Percentiles rank a stretch among this genome's conserved stretches.
Evolutionary conservation across 2,329 filamentous ascomycete genomes (phyloP).

Genomic region (Aaosphaeria arxii): DNA sequence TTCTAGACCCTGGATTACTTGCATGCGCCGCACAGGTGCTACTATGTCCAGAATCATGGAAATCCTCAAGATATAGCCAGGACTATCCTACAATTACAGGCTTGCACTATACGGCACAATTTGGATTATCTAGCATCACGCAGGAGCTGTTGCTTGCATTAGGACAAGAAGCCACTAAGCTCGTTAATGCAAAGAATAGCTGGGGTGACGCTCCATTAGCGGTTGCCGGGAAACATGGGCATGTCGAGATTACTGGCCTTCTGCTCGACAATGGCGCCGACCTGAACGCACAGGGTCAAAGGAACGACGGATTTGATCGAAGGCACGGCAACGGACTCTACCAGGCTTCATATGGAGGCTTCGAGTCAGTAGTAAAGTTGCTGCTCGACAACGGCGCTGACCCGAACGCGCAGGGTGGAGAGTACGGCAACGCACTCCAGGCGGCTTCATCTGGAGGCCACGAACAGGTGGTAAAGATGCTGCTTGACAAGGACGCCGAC

Average conservation of each 20-base stretch:
- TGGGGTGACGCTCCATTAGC: not conserved
- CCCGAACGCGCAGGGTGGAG: not conserved
- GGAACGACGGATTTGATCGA: no score
- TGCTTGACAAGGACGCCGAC: not conserved
- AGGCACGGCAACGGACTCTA: not conserved
- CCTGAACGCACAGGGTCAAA: conserved; percentile 1
- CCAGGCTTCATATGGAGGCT: not conserved
- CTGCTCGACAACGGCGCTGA: not conserved
- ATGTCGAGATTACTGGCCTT: conserved; percentile 1
- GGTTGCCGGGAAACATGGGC: conserved; percentile 2
- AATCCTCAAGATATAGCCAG: conserved; percentile 1
- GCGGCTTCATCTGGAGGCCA: not conserved
- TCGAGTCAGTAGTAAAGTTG: not conserved
- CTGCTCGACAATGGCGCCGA: conserved; percentile 1
- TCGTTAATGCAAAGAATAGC: conserved; percentile 1
- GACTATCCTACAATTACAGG: not conserved
- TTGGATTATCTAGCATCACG: conserved; percentile 2
- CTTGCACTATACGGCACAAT: conserved; percentile 2
- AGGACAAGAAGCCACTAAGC: not conserved
- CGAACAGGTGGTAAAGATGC: not conserved
- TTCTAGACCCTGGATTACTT: conserved; percentile 1
- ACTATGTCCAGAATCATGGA: not conserved
- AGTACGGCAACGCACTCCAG: not conserved
- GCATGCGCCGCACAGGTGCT: conserved; percentile 6
- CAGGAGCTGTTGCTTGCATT: not conserved